Percentiles rank a stretch among this genome's conserved stretches.
These are phyloP conservation scores for Urtica urens DNA, from an alignment of 306 rosid species.

Conservation along the genomic window DNA sequence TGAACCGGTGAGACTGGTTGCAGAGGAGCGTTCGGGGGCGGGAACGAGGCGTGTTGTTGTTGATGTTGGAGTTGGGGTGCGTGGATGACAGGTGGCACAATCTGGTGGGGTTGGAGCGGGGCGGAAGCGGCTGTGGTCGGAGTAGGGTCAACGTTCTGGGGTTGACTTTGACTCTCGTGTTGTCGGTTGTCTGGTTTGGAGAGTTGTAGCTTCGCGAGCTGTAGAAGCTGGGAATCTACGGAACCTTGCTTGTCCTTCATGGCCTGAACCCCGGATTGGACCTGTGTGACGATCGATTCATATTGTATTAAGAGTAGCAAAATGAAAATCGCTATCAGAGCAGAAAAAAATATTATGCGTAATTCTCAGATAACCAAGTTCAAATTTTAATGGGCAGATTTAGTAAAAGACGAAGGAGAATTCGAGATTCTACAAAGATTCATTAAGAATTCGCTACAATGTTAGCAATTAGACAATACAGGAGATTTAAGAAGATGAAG, in stretches of 20 bases:
- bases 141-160: slow-evolving; percentile 28
- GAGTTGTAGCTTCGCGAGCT: slow-evolving; percentile 44
- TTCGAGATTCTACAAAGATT: too few species aligned
- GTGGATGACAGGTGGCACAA: slow-evolving; percentile 33
- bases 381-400: too few species aligned
- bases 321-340: slow-evolving; percentile 4
- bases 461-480: too few species aligned
- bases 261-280: slow-evolving; percentile 59
- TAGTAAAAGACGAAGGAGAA: too few species aligned
- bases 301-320: neutral
- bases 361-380: too few species aligned
- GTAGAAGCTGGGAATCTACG: slow-evolving; percentile 52
- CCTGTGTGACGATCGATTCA: slow-evolving; percentile 38
- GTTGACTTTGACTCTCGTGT: too few species aligned
- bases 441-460: too few species aligned
- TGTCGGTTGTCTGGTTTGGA: slow-evolving; percentile 38
- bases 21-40: slow-evolving; percentile 57
- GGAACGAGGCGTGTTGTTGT: slow-evolving; percentile 32
- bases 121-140: slow-evolving; percentile 45
- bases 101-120: slow-evolving; percentile 53
- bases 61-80: too few species aligned
- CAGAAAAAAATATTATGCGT: too few species aligned
- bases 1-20: slow-evolving; percentile 49
- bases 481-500: too few species aligned
- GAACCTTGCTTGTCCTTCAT: slow-evolving; percentile 63